phyloP scores from a whole-genome alignment of 2,329 filamentous ascomycete species.

The Stagonosporopsis tanaceti region DNA sequence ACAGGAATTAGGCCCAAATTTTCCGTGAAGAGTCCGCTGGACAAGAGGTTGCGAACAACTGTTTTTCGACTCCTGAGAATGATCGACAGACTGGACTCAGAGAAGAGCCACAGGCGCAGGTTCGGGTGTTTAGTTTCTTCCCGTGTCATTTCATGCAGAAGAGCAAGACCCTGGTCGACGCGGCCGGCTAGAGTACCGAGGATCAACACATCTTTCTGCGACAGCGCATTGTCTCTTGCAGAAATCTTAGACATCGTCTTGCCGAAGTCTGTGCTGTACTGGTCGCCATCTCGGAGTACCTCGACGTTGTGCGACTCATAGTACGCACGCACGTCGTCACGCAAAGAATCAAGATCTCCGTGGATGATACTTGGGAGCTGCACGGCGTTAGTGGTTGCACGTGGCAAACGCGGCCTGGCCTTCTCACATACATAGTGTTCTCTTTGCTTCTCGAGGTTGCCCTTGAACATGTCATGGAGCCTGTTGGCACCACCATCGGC shows the following conservation, averaged over 20 bases:
- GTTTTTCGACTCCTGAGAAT: conserved; percentile 76
- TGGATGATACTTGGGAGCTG: conserved; percentile 70
- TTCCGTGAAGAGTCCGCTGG: conserved; percentile 68
- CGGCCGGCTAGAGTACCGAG: conserved; percentile 87
- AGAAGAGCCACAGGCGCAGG: conserved; percentile 76
- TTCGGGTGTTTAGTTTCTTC: conserved; percentile 55
- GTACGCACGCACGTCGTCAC: conserved; percentile 67
- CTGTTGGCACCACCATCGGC: conserved; percentile 92
- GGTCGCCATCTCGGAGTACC: conserved; percentile 76
- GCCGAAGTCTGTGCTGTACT: conserved; percentile 89
- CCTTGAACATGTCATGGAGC: conserved; percentile 63
- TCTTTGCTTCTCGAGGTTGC: conserved; percentile 30
- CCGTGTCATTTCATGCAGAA: conserved; percentile 82
- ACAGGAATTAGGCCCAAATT: conserved; percentile 89
- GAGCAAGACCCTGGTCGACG: conserved; percentile 89
- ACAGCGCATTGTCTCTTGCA: conserved; percentile 47
- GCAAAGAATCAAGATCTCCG: conserved; percentile 89
- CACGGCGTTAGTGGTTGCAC: conserved; percentile 19
- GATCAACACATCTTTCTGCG: conserved; percentile 71
- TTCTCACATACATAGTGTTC: conserved; percentile 47
- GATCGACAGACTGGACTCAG: conserved; percentile 82
- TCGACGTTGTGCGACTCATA: conserved; percentile 68
- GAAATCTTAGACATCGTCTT: conserved; percentile 73
- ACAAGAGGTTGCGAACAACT: conserved; percentile 68
- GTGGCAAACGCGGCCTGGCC: background rate